Conservation (phyloP, 139 green algal species). For the Chloropicon primus region DNA sequence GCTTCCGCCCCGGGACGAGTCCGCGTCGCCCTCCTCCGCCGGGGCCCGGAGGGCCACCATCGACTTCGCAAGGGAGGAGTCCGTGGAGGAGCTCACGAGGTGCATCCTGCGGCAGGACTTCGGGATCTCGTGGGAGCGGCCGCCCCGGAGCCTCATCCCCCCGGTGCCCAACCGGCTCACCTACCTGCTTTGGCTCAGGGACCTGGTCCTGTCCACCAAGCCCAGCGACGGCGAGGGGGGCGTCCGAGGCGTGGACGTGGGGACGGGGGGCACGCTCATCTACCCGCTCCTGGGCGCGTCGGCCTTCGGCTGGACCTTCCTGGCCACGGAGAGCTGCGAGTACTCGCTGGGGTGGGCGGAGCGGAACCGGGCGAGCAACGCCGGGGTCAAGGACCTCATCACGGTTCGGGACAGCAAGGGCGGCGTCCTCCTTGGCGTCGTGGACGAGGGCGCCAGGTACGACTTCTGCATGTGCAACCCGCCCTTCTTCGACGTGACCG, state of each 20-base stretch:
- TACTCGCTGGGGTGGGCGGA: constrained; percentile 31
- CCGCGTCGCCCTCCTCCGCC: not conserved
- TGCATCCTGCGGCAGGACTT: not conserved
- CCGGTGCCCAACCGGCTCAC: constrained; percentile 69
- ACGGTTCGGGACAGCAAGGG: constrained; percentile 27
- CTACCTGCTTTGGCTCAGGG: constrained; percentile 86
- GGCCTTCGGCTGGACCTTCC: constrained; percentile 66
- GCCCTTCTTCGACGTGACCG: constrained; percentile 82
- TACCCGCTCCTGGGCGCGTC: constrained; percentile 82
- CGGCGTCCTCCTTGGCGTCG: constrained; percentile 6
- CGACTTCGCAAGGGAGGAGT: not conserved
- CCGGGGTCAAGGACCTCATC: constrained; percentile 42
- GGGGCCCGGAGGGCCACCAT: not conserved
- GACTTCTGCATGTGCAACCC: constrained; percentile 88
- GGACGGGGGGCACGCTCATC: constrained; percentile 84
- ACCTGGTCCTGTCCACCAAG: constrained; percentile 64
- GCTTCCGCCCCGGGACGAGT: no score
- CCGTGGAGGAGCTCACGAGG: not conserved
- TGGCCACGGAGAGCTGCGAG: constrained; percentile 55
- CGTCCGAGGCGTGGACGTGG: constrained; percentile 66
- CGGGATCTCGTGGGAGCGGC: not conserved
- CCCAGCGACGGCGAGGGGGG: constrained; percentile 1
- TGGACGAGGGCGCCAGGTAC: constrained; percentile 29
- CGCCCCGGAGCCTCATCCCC: constrained; percentile 9
- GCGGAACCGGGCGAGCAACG: constrained; percentile 46